phyloP scores from a whole-genome alignment of 352 stramenopile species.

The Aphanomyces stellatus region DNA sequence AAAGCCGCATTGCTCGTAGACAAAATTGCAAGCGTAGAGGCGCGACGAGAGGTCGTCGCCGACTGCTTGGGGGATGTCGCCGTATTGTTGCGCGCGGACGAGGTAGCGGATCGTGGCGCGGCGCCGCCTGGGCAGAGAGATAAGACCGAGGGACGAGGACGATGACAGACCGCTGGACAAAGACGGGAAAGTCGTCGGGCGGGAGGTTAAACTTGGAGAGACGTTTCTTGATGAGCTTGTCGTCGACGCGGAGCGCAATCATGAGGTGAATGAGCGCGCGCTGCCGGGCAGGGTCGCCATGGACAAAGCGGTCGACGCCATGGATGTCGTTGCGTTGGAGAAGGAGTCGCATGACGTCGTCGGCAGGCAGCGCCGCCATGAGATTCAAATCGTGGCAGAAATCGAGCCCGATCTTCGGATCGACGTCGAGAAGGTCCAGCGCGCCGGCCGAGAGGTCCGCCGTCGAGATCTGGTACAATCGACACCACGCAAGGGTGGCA shows the following conservation, averaged over 20 bases:
- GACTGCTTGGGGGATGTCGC: constrained; percentile 43
- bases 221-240: constrained; percentile 70
- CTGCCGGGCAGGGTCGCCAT: constrained; percentile 30
- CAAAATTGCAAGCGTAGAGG: constrained; percentile 45
- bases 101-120: constrained; percentile 47
- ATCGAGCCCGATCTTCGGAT: not conserved
- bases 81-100: constrained; percentile 48
- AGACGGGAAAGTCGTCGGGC: constrained; percentile 45
- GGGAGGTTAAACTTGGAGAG: constrained; percentile 48
- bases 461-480: not conserved
- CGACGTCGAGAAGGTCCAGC: not conserved
- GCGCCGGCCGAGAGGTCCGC: not conserved
- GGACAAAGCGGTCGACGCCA: constrained; percentile 48
- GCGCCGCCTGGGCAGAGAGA: constrained; percentile 28
- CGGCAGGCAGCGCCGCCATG: not conserved
- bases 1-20: constrained; percentile 37
- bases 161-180: constrained; percentile 31
- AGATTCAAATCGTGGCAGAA: not conserved
- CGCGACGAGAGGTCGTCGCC: constrained; percentile 22
- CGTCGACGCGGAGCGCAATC: constrained; percentile 31
- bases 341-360: not conserved
- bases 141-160: not conserved
- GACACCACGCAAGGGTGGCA: not conserved
- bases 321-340: constrained; percentile 45
- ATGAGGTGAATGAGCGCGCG: constrained; percentile 41